These are phyloP conservation scores for Calonectria naviculata DNA, from an alignment of 2,329 filamentous ascomycete species.

Conservation along the genomic window DNA sequence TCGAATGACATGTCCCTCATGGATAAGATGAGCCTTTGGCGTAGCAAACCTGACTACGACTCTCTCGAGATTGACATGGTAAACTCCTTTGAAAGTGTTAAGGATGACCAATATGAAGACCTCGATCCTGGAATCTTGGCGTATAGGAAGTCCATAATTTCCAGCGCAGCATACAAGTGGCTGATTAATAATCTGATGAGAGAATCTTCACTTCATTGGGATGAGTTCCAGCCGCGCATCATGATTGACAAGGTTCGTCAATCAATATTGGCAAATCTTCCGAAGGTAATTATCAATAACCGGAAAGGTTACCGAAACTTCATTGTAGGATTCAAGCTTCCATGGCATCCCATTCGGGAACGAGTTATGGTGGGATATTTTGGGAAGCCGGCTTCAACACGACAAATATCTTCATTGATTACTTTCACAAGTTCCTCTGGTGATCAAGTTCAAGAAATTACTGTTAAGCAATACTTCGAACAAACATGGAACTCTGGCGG, in stretches of 20 bases:
- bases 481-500: not conserved
- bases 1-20: not conserved
- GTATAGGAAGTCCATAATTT: not conserved
- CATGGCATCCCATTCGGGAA: too few species aligned
- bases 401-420: not conserved
- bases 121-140: not conserved
- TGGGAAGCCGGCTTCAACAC: too few species aligned
- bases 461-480: not conserved
- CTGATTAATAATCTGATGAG: not conserved
- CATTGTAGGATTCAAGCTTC: too few species aligned
- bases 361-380: too few species aligned
- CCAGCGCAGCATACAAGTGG: not conserved
- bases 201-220: not conserved
- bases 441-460: not conserved
- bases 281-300: too few species aligned
- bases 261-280: not conserved
- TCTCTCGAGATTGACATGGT: not conserved
- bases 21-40: conserved; percentile 2
- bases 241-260: not conserved
- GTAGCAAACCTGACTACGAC: not conserved
- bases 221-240: not conserved
- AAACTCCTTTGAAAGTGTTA: not conserved
- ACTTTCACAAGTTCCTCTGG: not conserved
- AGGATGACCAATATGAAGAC: not conserved
- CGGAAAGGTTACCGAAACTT: too few species aligned